phyloP scores from a whole-genome alignment of 768 basidiomycete species.

The Boletus barrowsii region DNA sequence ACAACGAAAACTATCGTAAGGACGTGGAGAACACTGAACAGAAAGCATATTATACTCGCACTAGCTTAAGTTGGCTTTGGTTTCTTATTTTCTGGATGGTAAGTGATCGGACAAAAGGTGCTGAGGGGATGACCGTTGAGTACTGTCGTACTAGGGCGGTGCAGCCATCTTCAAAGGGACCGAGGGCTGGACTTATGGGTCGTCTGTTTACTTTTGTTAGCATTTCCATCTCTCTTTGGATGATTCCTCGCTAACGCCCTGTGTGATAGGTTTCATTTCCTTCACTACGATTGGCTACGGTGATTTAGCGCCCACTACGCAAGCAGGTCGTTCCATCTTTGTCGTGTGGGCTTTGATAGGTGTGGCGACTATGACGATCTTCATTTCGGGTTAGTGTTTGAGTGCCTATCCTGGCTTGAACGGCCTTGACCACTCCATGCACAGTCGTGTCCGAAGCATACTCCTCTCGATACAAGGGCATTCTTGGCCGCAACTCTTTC shows the following conservation, averaged over 20 bases:
- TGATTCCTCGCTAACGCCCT: neutral
- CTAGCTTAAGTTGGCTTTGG: constrained; percentile 51
- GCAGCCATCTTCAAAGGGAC: constrained; percentile 66
- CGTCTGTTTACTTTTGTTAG: constrained; percentile 72
- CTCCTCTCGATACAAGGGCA: constrained; percentile 59
- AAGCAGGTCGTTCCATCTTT: constrained; percentile 73
- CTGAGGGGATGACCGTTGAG: neutral
- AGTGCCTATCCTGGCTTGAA: neutral
- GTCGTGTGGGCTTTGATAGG: constrained; percentile 77
- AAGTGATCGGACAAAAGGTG: constrained; percentile 14
- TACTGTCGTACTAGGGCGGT: constrained; percentile 46
- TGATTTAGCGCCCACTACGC: constrained; percentile 58
- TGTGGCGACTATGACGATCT: constrained; percentile 71
- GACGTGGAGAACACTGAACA: constrained; percentile 40
- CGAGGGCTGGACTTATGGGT: constrained; percentile 65
- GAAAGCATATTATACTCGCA: constrained; percentile 55
- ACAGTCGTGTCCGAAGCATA: constrained; percentile 66
- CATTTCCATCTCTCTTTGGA: neutral
- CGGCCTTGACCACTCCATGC: neutral
- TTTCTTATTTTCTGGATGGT: constrained; percentile 83
- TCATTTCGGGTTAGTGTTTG: constrained; percentile 58
- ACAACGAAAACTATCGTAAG: constrained; percentile 16
- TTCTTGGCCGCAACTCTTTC: constrained; percentile 46
- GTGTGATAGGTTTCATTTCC: constrained; percentile 55
- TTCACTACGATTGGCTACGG: constrained; percentile 77